Percentiles rank a stretch among this genome's conserved stretches.
Conservation (phyloP, 495 filamentous ascomycete genomes). For the Cercophora scortea region DNA sequence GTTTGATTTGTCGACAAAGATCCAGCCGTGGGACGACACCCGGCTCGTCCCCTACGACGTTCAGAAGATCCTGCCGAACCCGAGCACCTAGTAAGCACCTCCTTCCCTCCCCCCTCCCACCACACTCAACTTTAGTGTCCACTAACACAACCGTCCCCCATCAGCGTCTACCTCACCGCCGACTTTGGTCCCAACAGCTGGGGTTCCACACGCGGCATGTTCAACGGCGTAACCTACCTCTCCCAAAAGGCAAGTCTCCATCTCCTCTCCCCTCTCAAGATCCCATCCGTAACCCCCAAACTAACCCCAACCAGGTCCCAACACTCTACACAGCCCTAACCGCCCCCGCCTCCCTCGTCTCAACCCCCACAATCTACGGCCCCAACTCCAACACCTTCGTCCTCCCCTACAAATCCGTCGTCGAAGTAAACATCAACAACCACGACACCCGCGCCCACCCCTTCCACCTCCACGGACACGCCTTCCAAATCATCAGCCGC, state of each 20-base stretch:
- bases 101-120: background rate
- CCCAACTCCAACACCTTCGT: slow-evolving; percentile 49
- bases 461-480: slow-evolving; percentile 51
- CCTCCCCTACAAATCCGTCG: slow-evolving; percentile 30
- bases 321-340: slow-evolving; percentile 53
- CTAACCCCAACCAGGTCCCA: slow-evolving; percentile 36
- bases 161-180: background rate
- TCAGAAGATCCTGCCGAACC: background rate
- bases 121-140: too few species aligned
- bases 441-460: slow-evolving; percentile 44
- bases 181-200: slow-evolving; percentile 1
- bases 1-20: background rate
- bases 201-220: background rate
- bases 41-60: background rate
- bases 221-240: slow-evolving; percentile 2
- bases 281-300: background rate
- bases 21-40: slow-evolving; percentile 1
- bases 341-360: slow-evolving; percentile 28
- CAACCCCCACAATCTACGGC: slow-evolving; percentile 35
- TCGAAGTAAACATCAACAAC: slow-evolving; percentile 69
- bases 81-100: background rate
- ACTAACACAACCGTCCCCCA: background rate
- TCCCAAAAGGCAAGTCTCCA: background rate
- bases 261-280: background rate
- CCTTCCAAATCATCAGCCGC: slow-evolving; percentile 54